A percentile compares a stretch with the other conserved stretches of the same genome.
Evolutionary conservation across 2,329 filamentous ascomycete species (phyloP).

Genomic region (Berkeleyomyces basicola): DNA sequence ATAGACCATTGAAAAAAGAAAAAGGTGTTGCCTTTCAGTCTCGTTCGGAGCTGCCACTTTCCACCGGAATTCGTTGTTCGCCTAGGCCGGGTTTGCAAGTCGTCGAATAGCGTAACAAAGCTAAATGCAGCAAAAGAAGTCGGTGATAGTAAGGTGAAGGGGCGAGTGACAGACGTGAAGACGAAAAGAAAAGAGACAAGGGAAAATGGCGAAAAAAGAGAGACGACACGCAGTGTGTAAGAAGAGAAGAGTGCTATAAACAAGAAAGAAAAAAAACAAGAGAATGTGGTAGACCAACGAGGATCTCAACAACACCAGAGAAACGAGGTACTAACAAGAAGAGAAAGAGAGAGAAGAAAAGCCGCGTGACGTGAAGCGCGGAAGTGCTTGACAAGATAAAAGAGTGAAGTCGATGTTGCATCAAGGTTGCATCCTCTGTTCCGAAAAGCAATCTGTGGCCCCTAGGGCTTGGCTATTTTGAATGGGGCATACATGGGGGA

Average conservation of each 20-base stretch:
- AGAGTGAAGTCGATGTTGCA: background rate
- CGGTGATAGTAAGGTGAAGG: background rate
- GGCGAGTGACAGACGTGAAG: background rate
- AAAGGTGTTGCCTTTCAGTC: background rate
- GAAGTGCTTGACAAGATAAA: background rate
- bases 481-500: background rate
- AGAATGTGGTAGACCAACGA: background rate
- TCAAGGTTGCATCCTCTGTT: background rate
- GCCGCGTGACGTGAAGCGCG: background rate
- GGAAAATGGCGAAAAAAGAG: slow-evolving; percentile 1
- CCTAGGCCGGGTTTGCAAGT: background rate
- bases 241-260: background rate
- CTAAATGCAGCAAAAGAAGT: background rate
- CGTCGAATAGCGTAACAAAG: background rate
- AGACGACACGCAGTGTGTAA: slow-evolving; percentile 8
- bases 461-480: background rate
- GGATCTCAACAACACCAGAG: background rate
- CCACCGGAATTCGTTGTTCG: background rate
- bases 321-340: background rate
- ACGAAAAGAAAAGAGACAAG: background rate
- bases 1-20: background rate
- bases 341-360: background rate
- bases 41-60: background rate
- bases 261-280: background rate
- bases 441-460: background rate